Conservation (phyloP, 306 rosid species). For the Prunus davidiana region DNA sequence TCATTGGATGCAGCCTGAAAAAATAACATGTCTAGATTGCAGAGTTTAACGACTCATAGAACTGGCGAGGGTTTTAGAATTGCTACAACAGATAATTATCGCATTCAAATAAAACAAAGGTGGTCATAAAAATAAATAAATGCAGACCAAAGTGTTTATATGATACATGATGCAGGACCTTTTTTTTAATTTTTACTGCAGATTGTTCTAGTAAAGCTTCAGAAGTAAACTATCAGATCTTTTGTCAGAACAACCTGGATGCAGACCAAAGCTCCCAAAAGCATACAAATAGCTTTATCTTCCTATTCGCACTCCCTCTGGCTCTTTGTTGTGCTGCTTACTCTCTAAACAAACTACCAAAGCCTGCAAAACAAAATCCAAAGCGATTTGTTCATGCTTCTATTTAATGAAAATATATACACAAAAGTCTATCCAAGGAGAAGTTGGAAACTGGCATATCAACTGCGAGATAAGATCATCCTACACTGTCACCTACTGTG, state of each 20-base stretch:
- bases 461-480: neutral
- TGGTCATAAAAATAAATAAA: conserved; percentile 20
- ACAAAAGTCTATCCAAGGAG: neutral
- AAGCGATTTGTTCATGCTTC: neutral
- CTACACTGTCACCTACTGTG: neutral
- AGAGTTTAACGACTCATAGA: neutral
- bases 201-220: conserved; percentile 4
- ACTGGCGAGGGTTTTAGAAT: neutral
- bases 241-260: conserved; percentile 25
- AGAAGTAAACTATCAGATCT: conserved; percentile 28
- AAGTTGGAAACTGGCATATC: neutral
- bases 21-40: neutral
- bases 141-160: conserved; percentile 14
- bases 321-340: conserved; percentile 22
- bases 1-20: neutral
- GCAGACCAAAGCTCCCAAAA: conserved; percentile 24
- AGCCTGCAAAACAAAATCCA: neutral
- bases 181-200: neutral
- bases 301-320: conserved; percentile 7
- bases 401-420: neutral
- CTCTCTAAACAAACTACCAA: neutral
- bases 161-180: conserved; percentile 5
- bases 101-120: conserved; percentile 17
- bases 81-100: neutral
- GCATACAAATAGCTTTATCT: conserved; percentile 22